phyloP scores from a whole-genome alignment of 2,329 filamentous ascomycete genomes.

The Bimuria novae-zelandiae region DNA sequence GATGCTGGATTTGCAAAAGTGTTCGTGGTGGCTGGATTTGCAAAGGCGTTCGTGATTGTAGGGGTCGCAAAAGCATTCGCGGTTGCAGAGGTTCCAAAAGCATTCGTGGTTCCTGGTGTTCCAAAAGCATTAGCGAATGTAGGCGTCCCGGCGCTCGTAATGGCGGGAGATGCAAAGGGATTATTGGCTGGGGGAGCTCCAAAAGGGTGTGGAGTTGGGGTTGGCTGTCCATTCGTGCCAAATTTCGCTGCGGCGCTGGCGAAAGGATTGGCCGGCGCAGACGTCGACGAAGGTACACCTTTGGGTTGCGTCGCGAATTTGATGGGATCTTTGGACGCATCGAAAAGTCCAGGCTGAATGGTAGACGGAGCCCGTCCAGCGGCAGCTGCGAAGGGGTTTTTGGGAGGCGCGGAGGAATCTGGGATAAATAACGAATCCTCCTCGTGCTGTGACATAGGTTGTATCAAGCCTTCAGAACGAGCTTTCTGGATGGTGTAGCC shows the following conservation, averaged over 20 bases:
- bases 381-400: constrained; percentile 6
- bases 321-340: constrained; percentile 32
- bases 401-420: constrained; percentile 20
- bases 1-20: not conserved
- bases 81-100: not conserved
- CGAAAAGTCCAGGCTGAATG: constrained; percentile 34
- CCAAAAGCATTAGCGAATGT: not conserved
- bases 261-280: constrained; percentile 17
- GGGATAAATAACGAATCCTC: constrained; percentile 50
- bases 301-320: constrained; percentile 27
- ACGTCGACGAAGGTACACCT: not conserved
- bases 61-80: not conserved
- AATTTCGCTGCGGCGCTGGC: constrained; percentile 5
- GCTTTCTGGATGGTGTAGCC: constrained; percentile 56
- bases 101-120: not conserved
- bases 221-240: not conserved
- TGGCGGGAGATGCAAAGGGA: not conserved
- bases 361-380: not conserved
- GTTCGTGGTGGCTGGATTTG: not conserved
- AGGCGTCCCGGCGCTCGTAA: not conserved
- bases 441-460: constrained; percentile 9
- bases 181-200: not conserved
- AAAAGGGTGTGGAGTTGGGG: too few species aligned
- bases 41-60: too few species aligned
- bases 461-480: constrained; percentile 54